Evolutionary conservation across 2,329 filamentous ascomycete species (phyloP), one percentile per base, ranked within the genome.

Genomic region (Corinectria fuckeliana): DNA sequence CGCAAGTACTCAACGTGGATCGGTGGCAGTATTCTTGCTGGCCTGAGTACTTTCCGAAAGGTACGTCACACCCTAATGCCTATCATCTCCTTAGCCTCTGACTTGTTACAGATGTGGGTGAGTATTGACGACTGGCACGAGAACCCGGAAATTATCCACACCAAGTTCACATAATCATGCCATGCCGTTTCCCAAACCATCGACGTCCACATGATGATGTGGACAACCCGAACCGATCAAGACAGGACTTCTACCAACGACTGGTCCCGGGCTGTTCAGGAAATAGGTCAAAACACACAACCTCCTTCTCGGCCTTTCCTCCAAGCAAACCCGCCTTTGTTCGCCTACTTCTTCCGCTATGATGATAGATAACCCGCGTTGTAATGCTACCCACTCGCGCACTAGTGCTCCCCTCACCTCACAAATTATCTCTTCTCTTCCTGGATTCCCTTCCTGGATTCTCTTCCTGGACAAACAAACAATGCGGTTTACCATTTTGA

Each of bases 71-170:
- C 21, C 10, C 10, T 16, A 28, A 13, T 13, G 39, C 11, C 23
- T 3, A 21, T 7, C 13, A 13, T 14, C 18, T 20, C 14, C 41
- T 13, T 42, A 25, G 44, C 30, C 47, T 45, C 69, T 72, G 52
- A 72, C 56, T 39, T 44, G 13, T 34, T 54, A 51, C 75, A 97
- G 94, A 99, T 99, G 95, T 98, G 95, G 93, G 95, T 99, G 73
- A 97, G 93, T 79, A 94, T 97, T 75, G 95, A 98, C 74, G 95
- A 99, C 82, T 99, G 95, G 95, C 95, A 99, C 76, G 95, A 99
- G 84, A 97, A 99, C 75, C 95, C 95, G 16, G 94, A 99, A 74
- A 95, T 99, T 71, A 98, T 99, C 74, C 94, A 98, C 79, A 95
- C 92, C 73, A 98, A 97, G 79, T 97, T 98, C 78, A 93, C 92